Evolutionary conservation across 73 alveolate species (phyloP), one percentile per base, ranked within the genome.

Genomic region (Durusdinium trenchii): DNA sequence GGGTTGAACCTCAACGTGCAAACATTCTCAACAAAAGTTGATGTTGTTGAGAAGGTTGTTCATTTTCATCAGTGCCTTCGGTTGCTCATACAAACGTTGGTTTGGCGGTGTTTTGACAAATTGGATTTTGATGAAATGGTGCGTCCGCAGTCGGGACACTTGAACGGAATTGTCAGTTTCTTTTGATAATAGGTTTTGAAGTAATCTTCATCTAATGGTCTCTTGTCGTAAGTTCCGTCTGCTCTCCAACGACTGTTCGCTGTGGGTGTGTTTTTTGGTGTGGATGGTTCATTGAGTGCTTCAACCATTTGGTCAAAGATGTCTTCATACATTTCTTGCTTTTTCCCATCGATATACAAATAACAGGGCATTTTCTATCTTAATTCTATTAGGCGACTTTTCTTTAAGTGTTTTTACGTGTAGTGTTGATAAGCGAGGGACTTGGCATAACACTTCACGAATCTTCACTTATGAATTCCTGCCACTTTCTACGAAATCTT

Each of bases 301-400:
- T 78, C 62, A 78, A 78, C 87, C 87, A 78, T 78, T 43, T 78
- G 87, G 62, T 78, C 62, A 43, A 78, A 78, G 60, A 78, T 42
- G 87, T 78, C 87, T 12, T 78, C 87, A 47, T 78, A 54, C 45
- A 78, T 78, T 47, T 78, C 87, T 78, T 78, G 87, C 45, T 78
- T 78, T 38, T 35, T 78, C 26, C 87, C 87, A 78, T 78, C 87
- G 10, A 16, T 78, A 43, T 9, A 40, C 60, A 78, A 42, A 78
- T 78, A 78, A n/a, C 87, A 78, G 87, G 87, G 87, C 87, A 78
- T 78, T 42, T 16, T 40, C n/a, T n/a, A n/a, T 42, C 14, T 78
- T 40, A 35, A 78, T 7, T 78, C 7, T 45, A 78, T 78, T 40
- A 78, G 87, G 87, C 62, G 62, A 43, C 42, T 78, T 35, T 54